Evolutionary conservation across 495 filamentous ascomycete genomes (phyloP), one percentile per base, ranked within the genome.

Genomic region (Bombardia bombarda): DNA sequence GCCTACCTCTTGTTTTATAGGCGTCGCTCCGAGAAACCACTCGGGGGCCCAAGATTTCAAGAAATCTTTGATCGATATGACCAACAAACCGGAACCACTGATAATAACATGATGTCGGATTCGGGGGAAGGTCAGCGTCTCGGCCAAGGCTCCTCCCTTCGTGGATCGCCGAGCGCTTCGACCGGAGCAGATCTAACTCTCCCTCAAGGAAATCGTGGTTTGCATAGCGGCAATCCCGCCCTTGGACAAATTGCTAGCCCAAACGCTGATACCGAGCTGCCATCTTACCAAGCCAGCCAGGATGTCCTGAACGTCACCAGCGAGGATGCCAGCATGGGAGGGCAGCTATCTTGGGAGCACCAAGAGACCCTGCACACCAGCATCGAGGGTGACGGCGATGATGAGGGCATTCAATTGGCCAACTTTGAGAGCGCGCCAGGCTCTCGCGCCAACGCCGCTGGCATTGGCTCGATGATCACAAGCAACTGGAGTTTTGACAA

Each of bases 1-100:
- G 93, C 92, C 0, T 98, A 98, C 60, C 80, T 98, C 7, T 70
- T 98, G 26, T 98, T 98, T 73, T 98, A 97, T 65, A 84, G 92
- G 22, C 88, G 93, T 40, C 84, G 86, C 45, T 86, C 87, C 8
- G 65, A 73, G 4, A 66, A 55, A 19, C 81, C 86, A 23, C 74
- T 98, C 25, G 92, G 92, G 33, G 88, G 88, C 14, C 73, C 77
- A 5, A 73, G 73, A 43, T 80, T 88, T 32, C 71, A 87, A 45
- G 64, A 83, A 49, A 73, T 92, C 31, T 65, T 87, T 30, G 71
- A 75, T n/a, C 70, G 71, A 28, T 72, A 68, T 43, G 55, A 64
- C 45, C 39, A 68, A 75, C n/a, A 56, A 58, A 10, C 56, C 14
- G 55, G 57, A 10, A 56, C 56, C 13, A 61, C 54, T 38, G 71